Evolutionary conservation across 495 filamentous ascomycete species (phyloP).

Genomic region (Hypoxylon lienhwacheense): DNA sequence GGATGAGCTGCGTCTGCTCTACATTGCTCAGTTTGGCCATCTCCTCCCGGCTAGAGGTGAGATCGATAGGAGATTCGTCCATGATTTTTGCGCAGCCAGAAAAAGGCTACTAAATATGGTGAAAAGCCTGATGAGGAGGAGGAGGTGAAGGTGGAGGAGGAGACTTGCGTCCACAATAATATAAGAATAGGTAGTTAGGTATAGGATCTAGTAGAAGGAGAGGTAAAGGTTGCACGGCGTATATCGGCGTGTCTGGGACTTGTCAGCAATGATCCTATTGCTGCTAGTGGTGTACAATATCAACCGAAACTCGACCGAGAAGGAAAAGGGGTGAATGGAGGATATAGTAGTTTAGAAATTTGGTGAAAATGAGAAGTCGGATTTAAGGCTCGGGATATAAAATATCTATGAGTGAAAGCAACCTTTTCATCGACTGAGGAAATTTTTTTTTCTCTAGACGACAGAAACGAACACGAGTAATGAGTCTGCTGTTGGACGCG

Average conservation of each 20-base stretch:
- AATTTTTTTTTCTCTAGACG: constrained; percentile 3
- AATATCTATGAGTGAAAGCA: neutral
- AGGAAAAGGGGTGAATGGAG: no score
- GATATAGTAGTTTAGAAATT: no score
- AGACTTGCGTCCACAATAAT: no score
- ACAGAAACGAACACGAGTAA: constrained; percentile 14
- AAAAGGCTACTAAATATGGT: neutral
- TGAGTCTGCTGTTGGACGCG: constrained; percentile 13
- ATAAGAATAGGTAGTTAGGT: no score
- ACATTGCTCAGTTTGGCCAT: constrained; percentile 32
- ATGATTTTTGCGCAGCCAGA: constrained; percentile 5
- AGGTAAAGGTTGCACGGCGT: no score
- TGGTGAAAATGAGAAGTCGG: neutral
- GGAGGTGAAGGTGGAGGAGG: neutral
- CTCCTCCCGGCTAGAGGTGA: constrained; percentile 28
- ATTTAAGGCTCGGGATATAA: neutral
- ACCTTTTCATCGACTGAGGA: constrained; percentile 1
- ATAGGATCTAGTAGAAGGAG: no score
- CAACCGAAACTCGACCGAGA: no score
- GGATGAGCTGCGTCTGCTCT: constrained; percentile 55
- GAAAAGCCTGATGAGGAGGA: neutral
- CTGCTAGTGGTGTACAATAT: no score
- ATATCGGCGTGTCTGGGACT: no score
- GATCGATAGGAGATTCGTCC: constrained; percentile 26
- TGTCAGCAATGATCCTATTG: no score